Base-by-base conservation (phyloP, 192 early-diverging fungal species). In the Irineochytrium annulatum region DNA sequence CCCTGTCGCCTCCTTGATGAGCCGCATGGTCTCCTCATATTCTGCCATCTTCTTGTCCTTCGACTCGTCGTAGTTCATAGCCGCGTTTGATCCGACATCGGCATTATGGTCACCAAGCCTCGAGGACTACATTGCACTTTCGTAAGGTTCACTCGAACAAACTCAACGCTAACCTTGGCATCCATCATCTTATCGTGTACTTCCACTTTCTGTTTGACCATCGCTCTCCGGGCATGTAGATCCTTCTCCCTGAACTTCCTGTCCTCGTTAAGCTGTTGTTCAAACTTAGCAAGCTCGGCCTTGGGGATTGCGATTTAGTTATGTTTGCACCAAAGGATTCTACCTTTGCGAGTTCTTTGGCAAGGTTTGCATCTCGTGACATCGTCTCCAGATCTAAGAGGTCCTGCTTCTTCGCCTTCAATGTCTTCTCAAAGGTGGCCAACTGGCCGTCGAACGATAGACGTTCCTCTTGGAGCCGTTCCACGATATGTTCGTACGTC, bases 1-100 rank as follows among this genome's bases (percentile, higher is more conserved):
- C 8, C 83, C 83, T 0, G 81, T 81, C 1, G 81, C 81, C 56
- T 85, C 83, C 55, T 83, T 85, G 62, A 85, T 79, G 24, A 81
- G 73, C 2, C 81, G 67, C 76, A 85, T 83, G 16, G 70, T 79
- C 49, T 84, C 83, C 58, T 84, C 81, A 48, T 79, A 82, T 46
- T 79, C 80, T 14, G 60, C 68, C 52, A 85, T 58, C 57, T 79
- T 75, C 26, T 70, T 57, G 51, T 80, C 81, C 29, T 70, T 76
- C 3, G 70, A 73, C 46, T 80, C 80, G 60, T 83, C 81, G 45
- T 77, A 78, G 17, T 75, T 74, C 34, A 16, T 44, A 26, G 20
- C 41, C 32, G 35, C 53, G 62, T n/a, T 33, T 57, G 43, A 48
- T 77, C 75, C 3, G 22, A 61, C 16, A 28, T 77, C 76, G 13